Evolutionary conservation across 2,329 filamentous ascomycete genomes (phyloP), one percentile per base, ranked within the genome.

Genomic region (Daldinia sp.): DNA sequence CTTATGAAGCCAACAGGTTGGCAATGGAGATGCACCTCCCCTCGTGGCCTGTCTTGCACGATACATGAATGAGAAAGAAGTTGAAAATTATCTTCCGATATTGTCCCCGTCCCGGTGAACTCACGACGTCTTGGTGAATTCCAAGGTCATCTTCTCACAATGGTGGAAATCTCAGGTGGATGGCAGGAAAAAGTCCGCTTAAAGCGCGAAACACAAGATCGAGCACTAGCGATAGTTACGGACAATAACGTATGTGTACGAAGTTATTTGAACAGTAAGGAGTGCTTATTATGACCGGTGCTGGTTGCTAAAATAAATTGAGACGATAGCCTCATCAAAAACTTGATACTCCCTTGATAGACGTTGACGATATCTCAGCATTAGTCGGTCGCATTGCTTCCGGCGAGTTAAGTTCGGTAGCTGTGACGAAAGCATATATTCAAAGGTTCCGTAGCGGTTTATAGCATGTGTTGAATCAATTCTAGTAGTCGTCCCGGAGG

Each of bases 391-490:
- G 62, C 20, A 67, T 75, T 37, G 63, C 67, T 18, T 63, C 67
- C 3, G 65, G 72, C 10, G 54, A 73, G 50, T 33, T 74, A 6
- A 72, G 58, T 9, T 71, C 69, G 4, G 70, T 74, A 60, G 48
- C 48, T 33, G 66, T 74, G 18, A 64, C 65, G 2, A 67, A 63
- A 62, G 67, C 70, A 42, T 73, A 73, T 51, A 74, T 75, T 42
- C 57, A 51, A 37, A 74, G 68, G 68, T 71, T 66, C 28, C 56
- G 71, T 73, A 60, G 65, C 57, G 20, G 7, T 28, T n/a, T 33
- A 51, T n/a, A 30, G 26, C 46, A 5, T 51, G 13, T 26, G 26
- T 51, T 18, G 13, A 12, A 26, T 30, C 15, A 15, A 51, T 18
- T 28, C 6, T 35, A 10, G 15, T 57, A 9, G 1, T 44, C 9